Conservation (phyloP, 495 filamentous ascomycete genomes). For the Penicillium salamii region DNA sequence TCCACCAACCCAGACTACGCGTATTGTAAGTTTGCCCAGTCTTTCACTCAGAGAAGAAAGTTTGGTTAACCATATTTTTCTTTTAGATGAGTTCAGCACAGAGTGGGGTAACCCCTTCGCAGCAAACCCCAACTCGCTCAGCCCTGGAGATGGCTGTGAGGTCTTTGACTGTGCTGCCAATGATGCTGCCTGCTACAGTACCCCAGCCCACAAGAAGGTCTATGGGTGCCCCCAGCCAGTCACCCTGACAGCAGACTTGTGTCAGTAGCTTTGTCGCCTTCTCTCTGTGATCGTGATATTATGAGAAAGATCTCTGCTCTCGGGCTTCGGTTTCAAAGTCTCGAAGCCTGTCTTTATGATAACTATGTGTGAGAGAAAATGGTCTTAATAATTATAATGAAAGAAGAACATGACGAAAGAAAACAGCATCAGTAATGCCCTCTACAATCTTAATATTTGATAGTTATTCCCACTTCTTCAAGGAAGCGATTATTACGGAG, state of each 20-base stretch:
- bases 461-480: too few relatives aligned
- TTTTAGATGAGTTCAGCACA: conserved; percentile 27
- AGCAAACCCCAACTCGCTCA: conserved; percentile 25
- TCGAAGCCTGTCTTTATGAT: too few relatives aligned
- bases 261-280: too few relatives aligned
- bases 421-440: too few relatives aligned
- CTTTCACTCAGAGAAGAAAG: conserved; percentile 3
- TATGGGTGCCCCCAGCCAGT: conserved; percentile 30
- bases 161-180: conserved; percentile 28
- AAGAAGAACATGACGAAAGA: too few relatives aligned
- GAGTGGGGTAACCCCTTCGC: conserved; percentile 32
- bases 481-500: too few relatives aligned
- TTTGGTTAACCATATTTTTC: conserved; percentile 8
- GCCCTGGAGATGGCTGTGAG: conserved; percentile 27
- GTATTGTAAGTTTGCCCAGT: conserved; percentile 26
- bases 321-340: too few relatives aligned
- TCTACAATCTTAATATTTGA: too few relatives aligned
- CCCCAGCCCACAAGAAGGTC: conserved; percentile 27
- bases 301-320: too few relatives aligned
- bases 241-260: conserved; percentile 20
- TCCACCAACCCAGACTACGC: conserved; percentile 27
- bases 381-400: too few relatives aligned
- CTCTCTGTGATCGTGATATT: too few relatives aligned
- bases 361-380: too few relatives aligned
- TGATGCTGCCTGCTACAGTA: conserved; percentile 29